Base-by-base conservation (phyloP, 169 alveolate species). In the Cryptosporidium felis region DNA sequence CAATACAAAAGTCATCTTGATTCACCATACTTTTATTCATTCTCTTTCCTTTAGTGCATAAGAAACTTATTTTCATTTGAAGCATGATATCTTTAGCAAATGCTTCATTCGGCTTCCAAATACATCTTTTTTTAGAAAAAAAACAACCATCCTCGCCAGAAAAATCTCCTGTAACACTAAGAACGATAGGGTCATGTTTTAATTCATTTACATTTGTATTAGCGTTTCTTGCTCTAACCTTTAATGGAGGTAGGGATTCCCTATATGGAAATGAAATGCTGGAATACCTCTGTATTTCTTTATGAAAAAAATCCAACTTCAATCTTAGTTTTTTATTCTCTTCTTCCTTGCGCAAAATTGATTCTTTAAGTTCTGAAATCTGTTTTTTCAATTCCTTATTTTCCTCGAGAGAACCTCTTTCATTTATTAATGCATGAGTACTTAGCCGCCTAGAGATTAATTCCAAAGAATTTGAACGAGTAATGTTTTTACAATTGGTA, bases 1-100 rank as follows among this genome's bases (percentile, higher is more conserved):
- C 38, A 30, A 74, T 74, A 23, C 58, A 74, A 53, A 74, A 74
- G 28, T 74, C 85, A 23, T 74, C 85, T 21, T 74, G 85, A 58
- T 74, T 74, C 18, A 56, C 74, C 85, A 74, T 74, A 34, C 36
- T 56, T 74, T 53, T 74, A 53, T 56, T 74, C 5, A 61, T n/a
- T 36, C 85, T 30, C 41, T 42, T 74, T 2, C 85, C 85, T 21
- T 58, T 42, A 5, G 42, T 42, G 28, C 85, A 74, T 2, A 26
- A 42, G 38, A 36, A 74, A 30, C 74, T 74, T 40, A 74, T 74
- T 34, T 53, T 38, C 74, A 60, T 34, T 74, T 74, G 45, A 38
- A 4, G 36, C 18, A 74, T 49, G 16, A 53, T 21, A 14, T 40
- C 42, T 53, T 21, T 49, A 10, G 66, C 85, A 10, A 74, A 40